These are phyloP conservation scores for Anthracocystis setariae DNA, from an alignment of 1,284 basidiomycete genomes.

Conservation along the genomic window DNA sequence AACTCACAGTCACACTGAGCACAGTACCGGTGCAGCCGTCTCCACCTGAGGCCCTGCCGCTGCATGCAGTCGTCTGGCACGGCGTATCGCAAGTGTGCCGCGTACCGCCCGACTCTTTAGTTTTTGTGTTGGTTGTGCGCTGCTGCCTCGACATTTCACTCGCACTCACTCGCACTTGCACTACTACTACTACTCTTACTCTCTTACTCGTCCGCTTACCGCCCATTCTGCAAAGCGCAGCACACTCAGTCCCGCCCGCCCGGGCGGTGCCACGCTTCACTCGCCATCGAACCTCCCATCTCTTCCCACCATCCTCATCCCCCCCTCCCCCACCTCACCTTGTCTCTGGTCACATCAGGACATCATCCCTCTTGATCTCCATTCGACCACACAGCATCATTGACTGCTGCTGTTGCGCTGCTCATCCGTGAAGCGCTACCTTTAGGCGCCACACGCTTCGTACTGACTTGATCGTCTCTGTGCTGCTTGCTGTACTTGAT, in stretches of 20 bases:
- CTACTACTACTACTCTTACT: too few species aligned
- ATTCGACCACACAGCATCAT: background rate
- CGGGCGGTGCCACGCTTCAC: constrained; percentile 10
- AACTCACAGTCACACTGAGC: background rate
- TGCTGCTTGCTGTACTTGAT: too few species aligned
- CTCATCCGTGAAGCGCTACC: background rate
- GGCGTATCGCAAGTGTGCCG: constrained; percentile 7
- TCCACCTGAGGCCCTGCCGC: constrained; percentile 1
- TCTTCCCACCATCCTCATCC: background rate
- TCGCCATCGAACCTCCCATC: constrained; percentile 4
- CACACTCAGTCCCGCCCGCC: background rate
- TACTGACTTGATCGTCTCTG: too few species aligned
- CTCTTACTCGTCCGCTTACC: too few species aligned
- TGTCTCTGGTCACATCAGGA: background rate
- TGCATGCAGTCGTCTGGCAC: background rate
- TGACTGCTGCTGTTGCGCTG: background rate
- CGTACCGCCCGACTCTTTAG: too few species aligned
- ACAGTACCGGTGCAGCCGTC: background rate
- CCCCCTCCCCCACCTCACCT: too few species aligned
- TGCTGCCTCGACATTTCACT: background rate
- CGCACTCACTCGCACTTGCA: too few species aligned
- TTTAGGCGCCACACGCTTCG: background rate
- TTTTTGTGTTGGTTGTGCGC: too few species aligned
- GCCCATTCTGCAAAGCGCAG: too few species aligned
- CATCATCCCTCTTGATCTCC: background rate